Base-by-base conservation (phyloP, 176 grass and related monocot species). In the Eremochloa ophiuroides region DNA sequence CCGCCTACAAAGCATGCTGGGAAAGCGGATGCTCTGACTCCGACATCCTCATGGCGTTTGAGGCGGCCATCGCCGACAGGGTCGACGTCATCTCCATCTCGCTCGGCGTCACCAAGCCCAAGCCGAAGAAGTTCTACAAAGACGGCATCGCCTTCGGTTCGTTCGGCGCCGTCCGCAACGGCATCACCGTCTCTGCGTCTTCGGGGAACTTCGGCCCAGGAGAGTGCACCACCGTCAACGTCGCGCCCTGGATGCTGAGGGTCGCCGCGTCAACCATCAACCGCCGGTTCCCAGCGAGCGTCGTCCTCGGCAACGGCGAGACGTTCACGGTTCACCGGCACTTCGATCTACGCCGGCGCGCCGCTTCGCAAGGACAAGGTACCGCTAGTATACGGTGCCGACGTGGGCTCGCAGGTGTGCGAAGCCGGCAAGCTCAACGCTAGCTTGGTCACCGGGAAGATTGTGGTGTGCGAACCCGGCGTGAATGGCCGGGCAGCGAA, bases 171-270 rank as follows among this genome's bases (percentile, higher is more conserved):
- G 59, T 75, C 22, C 70, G 34, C 28, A 83, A 74, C 3, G 88
- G 92, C 23, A 72, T 94, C 22, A 30, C 84, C 10, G 70, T 91
- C 12, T 58, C 79, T 7, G 78, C 55, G 30, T 79, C 83, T 2
- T 75, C 85, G 2, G 80, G 86, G 11, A 85, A 89, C 18, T 29
- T 14, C 3, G 92, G 92, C 5, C 86, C 92, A 3, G 22, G 11
- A 1, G 51, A 26, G 44, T 68, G 22, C 8, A 85, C 89, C 8
- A 47, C 59, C 15, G 40, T 10, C 47, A 94, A 91, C 70, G 15
- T 53, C 3, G 92, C 92, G 10, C 92, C 92, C 10, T 94, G 89
- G 92, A 18, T 89, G 53, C 12, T 84, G 62, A 94, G 89, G 17
- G 89, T 94, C 8, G 92, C 66, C 3, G 92, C 92, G 8, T 81